Percentiles rank a stretch among this genome's conserved stretches.
Evolutionary conservation across 805 yeast genomes (phyloP).

Genomic region (Metschnikowia reukaufii): DNA sequence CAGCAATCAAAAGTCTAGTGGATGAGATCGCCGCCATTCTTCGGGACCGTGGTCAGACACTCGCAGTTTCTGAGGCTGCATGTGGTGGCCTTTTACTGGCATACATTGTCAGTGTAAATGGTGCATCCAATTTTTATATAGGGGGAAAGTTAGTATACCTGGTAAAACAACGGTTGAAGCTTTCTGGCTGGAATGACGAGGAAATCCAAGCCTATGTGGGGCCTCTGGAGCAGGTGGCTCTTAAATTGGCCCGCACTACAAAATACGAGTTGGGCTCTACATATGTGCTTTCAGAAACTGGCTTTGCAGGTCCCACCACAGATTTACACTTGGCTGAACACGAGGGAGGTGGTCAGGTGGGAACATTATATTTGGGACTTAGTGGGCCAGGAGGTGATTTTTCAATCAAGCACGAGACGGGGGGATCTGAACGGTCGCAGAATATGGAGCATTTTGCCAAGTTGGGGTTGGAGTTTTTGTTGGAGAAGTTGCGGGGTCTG

Average conservation of each 20-base stretch:
- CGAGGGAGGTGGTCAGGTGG: constrained; percentile 42
- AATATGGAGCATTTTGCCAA: constrained; percentile 80
- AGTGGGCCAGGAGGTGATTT: constrained; percentile 62
- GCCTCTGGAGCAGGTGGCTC: constrained; percentile 73
- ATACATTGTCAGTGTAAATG: constrained; percentile 77
- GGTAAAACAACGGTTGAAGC: constrained; percentile 66
- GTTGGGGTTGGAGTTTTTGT: constrained; percentile 59
- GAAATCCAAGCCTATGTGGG: constrained; percentile 78
- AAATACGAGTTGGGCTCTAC: constrained; percentile 81
- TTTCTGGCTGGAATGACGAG: constrained; percentile 74
- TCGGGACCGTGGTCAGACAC: constrained; percentile 54
- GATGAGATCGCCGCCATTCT: constrained; percentile 57
- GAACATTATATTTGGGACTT: constrained; percentile 71
- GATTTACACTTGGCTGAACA: constrained; percentile 39
- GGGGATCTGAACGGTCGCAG: constrained; percentile 49
- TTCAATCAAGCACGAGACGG: constrained; percentile 48
- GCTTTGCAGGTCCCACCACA: constrained; percentile 77
- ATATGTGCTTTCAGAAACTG: constrained; percentile 80
- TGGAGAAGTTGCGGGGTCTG: constrained; percentile 44
- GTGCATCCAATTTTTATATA: constrained; percentile 79
- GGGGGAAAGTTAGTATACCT: constrained; percentile 85
- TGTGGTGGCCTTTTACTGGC: constrained; percentile 87
- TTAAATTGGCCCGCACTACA: constrained; percentile 74
- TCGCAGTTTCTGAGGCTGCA: constrained; percentile 84
- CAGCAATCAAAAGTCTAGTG: constrained; percentile 51